Base-by-base conservation (phyloP, 2,329 filamentous ascomycete genomes). In the Fusarium tjaetaba region DNA sequence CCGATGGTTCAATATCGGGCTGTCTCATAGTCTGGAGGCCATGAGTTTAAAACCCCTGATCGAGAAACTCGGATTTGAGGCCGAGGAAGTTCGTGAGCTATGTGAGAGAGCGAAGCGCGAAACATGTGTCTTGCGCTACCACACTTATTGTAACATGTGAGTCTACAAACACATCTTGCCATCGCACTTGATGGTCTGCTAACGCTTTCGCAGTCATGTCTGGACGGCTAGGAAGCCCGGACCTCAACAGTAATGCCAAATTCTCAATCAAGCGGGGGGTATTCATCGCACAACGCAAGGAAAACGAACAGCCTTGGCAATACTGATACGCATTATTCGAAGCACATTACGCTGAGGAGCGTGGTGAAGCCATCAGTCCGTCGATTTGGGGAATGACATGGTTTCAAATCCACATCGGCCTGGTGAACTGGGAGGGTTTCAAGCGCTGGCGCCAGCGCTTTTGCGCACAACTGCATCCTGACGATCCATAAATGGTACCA, bases 1-100 rank as follows among this genome's bases (percentile, higher is more conserved):
- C 36, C 87, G 91, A 65, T 97, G 94, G 93, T 97, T 97, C 83
- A 95, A 96, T 78, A 85, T 96, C 30, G 92, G 91, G 43, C 86
- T 97, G 75, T 91, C 88, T 16, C 90, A 93, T 78, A 92, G 93
- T 32, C 83, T 97, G 56, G 89, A 94, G 76, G 90, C 91, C 18
- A 85, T 97, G 77, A 92, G 91, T 73, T 82, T 96, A 77, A 92
- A 88, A 41, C 92, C 95, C 13, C 87, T 98, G 79, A 91, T 89
- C 49, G 88, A 82, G 59, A 77, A 79, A 42, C 65, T 81, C 24
- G 74, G 91, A 65, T 79, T 80, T 77, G 77, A 66, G 7, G 85
- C 91, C 46, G 88, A 89, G 59, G 85, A 93, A 69, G 91, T 97
- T 52, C 84, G 86, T 63, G 85, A 86, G 22, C 84, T 97, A 41